phyloP scores from a whole-genome alignment of 1,284 basidiomycete genomes.

The Sphagnurus paluster region DNA sequence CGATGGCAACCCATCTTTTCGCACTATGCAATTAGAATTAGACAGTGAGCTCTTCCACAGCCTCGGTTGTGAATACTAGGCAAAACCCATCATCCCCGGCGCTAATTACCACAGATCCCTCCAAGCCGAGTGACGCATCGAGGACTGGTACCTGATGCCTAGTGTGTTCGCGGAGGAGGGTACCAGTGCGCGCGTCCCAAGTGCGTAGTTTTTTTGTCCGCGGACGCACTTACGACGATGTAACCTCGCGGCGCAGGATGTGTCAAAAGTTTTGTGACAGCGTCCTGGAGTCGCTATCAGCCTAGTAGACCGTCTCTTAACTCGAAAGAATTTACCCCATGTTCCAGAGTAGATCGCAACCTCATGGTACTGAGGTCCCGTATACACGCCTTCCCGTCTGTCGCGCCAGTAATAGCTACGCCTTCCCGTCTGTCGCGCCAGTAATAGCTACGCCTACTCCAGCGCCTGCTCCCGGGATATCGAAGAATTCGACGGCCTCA shows the following conservation, averaged over 20 bases:
- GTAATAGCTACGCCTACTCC: slow-evolving; percentile 78
- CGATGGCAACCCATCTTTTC: not conserved
- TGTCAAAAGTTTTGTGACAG: slow-evolving; percentile 79
- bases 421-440: slow-evolving; percentile 91
- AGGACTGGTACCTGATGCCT: slow-evolving; percentile 87
- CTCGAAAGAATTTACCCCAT: slow-evolving; percentile 63
- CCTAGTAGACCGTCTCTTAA: slow-evolving; percentile 9
- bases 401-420: slow-evolving; percentile 85
- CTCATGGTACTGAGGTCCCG: slow-evolving; percentile 92
- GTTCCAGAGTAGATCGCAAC: slow-evolving; percentile 76
- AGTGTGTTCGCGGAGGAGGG: slow-evolving; percentile 75
- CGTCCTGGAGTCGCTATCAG: slow-evolving; percentile 56
- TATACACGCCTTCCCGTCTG: slow-evolving; percentile 91
- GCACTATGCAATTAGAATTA: not conserved
- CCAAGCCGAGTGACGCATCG: slow-evolving; percentile 69
- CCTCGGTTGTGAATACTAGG: slow-evolving; percentile 75
- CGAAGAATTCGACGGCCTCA: slow-evolving; percentile 87
- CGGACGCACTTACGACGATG: slow-evolving; percentile 80
- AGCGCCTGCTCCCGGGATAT: slow-evolving; percentile 59
- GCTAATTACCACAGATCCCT: slow-evolving; percentile 72
- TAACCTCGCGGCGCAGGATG: slow-evolving; percentile 76
- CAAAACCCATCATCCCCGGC: slow-evolving; percentile 87
- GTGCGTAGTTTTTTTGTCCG: slow-evolving; percentile 88
- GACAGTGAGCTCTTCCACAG: slow-evolving; percentile 27
- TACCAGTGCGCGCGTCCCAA: slow-evolving; percentile 91